phyloP scores from a whole-genome alignment of 1,284 basidiomycete species.

The Puccinia coronata region DNA sequence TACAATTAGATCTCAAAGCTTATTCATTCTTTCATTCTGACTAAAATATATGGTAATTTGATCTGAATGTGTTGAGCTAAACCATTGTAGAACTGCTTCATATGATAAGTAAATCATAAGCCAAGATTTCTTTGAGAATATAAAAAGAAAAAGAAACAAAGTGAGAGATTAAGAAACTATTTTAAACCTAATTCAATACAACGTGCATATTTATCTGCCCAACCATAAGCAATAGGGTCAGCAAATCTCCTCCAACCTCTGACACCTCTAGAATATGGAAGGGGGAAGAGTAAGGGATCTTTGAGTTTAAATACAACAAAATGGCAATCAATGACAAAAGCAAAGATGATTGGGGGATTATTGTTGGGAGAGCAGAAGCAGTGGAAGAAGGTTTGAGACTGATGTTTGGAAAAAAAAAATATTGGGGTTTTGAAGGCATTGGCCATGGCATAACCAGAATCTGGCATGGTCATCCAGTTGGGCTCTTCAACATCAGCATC shows the following conservation, averaged over 20 bases:
- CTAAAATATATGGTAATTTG: no score
- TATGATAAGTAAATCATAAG: no score
- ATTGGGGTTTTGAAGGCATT: no score
- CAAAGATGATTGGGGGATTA: constrained; percentile 8
- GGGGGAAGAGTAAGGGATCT: not conserved
- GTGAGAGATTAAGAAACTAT: not conserved
- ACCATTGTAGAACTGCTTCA: no score
- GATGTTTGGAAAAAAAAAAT: not conserved
- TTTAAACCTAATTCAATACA: not conserved
- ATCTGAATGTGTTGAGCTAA: no score
- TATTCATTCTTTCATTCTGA: no score
- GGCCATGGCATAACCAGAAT: not conserved
- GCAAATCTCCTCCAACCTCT: not conserved
- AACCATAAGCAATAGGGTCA: not conserved
- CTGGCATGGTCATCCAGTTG: not conserved
- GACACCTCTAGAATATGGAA: not conserved
- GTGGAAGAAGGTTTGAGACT: constrained; percentile 1
- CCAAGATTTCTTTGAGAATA: no score
- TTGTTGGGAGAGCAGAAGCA: constrained; percentile 11
- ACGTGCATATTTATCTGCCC: not conserved
- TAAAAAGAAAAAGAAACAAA: no score
- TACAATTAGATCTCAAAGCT: no score
- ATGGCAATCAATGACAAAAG: not conserved
- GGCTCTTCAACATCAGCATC: not conserved
- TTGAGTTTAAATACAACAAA: not conserved